These are phyloP conservation scores for Leccinum variicolor DNA, from an alignment of 768 basidiomycete genomes.

Conservation along the genomic window DNA sequence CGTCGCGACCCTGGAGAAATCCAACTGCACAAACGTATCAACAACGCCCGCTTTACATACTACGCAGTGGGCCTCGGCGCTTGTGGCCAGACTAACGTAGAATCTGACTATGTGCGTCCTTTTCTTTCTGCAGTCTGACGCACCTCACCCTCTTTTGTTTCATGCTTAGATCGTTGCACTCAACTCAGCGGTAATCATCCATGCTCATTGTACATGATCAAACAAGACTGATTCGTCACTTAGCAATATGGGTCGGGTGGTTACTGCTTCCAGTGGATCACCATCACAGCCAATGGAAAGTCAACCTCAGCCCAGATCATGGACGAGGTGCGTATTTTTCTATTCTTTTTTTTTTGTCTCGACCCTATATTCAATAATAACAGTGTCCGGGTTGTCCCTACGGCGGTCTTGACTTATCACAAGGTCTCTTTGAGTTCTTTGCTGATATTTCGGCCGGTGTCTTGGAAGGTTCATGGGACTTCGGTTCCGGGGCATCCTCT, in stretches of 20 bases:
- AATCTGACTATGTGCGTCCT: constrained; percentile 34
- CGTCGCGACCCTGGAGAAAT: constrained; percentile 26
- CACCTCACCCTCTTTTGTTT: background rate
- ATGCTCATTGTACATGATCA: background rate
- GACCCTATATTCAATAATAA: background rate
- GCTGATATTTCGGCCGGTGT: constrained; percentile 46
- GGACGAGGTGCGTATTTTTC: constrained; percentile 47
- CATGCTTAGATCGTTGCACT: constrained; percentile 51
- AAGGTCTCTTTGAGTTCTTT: constrained; percentile 65
- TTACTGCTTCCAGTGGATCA: constrained; percentile 60
- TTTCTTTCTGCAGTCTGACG: background rate
- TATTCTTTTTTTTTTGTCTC: background rate
- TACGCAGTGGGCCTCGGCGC: constrained; percentile 44
- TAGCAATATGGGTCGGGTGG: constrained; percentile 56
- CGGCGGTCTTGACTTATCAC: constrained; percentile 65
- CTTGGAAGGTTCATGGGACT: constrained; percentile 58
- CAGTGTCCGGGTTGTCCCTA: constrained; percentile 68
- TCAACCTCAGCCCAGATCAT: constrained; percentile 53
- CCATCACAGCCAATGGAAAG: constrained; percentile 58
- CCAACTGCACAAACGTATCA: constrained; percentile 19
- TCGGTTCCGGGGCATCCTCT: constrained; percentile 24
- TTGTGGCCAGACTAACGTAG: constrained; percentile 32
- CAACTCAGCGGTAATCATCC: constrained; percentile 24
- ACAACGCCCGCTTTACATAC: constrained; percentile 32
- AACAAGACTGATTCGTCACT: constrained; percentile 1